Conservation (phyloP, 306 rosid species). For the Vigna hirtella region DNA sequence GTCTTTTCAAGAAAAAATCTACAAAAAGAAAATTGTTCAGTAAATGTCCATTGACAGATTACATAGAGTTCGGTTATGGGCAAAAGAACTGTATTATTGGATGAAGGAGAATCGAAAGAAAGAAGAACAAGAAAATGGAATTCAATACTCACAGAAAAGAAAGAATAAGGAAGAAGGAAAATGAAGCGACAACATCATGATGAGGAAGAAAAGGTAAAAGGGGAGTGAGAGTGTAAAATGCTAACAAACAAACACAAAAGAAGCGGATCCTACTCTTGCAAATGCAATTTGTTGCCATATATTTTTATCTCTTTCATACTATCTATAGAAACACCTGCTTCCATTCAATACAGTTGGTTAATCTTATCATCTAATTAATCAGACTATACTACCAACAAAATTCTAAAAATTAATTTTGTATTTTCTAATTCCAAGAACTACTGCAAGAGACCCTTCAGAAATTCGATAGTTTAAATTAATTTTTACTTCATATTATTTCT, state of each 20-base stretch:
- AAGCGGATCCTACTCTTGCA: no score
- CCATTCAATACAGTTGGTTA: neutral
- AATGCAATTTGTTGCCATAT: no score
- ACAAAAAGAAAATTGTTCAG: neutral
- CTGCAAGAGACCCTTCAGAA: no score
- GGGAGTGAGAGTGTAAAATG: neutral
- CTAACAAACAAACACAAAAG: neutral
- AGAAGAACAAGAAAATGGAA: neutral
- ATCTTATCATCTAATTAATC: neutral
- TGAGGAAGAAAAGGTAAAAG: no score
- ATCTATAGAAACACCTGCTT: neutral
- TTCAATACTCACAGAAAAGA: neutral
- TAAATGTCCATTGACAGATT: neutral
- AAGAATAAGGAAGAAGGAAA: neutral
- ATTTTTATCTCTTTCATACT: neutral
- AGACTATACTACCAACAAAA: no score
- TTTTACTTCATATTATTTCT: no score
- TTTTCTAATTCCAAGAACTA: no score
- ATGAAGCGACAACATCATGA: no score
- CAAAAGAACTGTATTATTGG: neutral
- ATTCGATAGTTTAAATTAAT: no score
- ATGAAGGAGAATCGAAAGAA: neutral
- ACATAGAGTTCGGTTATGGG: neutral
- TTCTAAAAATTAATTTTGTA: no score
- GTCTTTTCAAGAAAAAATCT: neutral